Evolutionary conservation across 106 monocot species (phyloP).

Genomic region (Allium sativum): DNA sequence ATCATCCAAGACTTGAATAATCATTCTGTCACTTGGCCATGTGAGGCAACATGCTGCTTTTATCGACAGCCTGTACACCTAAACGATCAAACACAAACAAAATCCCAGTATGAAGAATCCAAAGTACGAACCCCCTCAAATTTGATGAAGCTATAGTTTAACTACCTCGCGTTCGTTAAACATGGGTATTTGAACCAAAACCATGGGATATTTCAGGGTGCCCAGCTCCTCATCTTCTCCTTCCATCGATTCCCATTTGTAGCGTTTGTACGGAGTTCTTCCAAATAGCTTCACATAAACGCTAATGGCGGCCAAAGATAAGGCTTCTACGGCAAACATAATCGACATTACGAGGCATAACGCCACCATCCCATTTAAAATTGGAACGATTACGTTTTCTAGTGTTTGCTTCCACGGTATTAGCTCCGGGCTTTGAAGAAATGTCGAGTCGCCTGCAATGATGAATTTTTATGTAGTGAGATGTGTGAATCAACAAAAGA

Average conservation of each 20-base stretch:
- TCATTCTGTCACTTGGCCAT: constrained; percentile 44
- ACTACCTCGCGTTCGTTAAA: constrained; percentile 45
- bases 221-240: constrained; percentile 28
- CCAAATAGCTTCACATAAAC: constrained; percentile 21
- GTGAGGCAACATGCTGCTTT: constrained; percentile 40
- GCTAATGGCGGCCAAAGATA: constrained; percentile 24
- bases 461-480: no score
- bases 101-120: neutral
- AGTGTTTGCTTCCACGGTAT: constrained; percentile 9
- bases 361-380: constrained; percentile 8
- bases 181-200: constrained; percentile 58
- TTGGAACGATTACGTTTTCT: constrained; percentile 11
- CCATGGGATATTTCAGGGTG: constrained; percentile 27
- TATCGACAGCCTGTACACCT: constrained; percentile 54
- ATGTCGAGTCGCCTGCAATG: no score
- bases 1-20: constrained; percentile 65
- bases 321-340: constrained; percentile 33
- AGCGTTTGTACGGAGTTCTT: constrained; percentile 30
- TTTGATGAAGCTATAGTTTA: neutral
- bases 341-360: constrained; percentile 29
- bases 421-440: no score
- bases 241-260: constrained; percentile 25
- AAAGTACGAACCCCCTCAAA: neutral
- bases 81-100: neutral
- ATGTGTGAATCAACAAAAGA: no score